Conservation (phyloP, 2,329 filamentous ascomycete genomes). For the Colletotrichum tropicale region DNA sequence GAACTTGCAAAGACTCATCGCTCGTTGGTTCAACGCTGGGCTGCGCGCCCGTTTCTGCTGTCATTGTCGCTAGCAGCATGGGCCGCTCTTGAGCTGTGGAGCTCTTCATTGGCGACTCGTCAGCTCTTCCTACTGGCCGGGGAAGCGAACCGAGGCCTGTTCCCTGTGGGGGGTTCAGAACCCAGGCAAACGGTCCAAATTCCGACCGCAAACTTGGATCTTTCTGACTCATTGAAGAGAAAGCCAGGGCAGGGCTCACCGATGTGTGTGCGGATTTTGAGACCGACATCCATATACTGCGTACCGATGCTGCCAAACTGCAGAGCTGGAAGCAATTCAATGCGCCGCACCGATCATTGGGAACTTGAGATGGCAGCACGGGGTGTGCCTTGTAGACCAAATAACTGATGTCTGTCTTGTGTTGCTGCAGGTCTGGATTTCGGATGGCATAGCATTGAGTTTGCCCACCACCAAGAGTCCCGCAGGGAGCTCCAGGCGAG, state of each 20-base stretch:
- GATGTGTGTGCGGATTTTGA: neutral
- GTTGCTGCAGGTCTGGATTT: neutral
- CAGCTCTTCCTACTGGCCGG: neutral
- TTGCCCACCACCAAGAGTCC: neutral
- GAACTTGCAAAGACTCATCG: neutral
- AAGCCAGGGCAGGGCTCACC: neutral
- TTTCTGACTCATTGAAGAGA: neutral
- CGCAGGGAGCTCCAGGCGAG: neutral
- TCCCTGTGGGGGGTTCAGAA: neutral
- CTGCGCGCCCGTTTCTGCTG: neutral
- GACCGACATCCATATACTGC: neutral
- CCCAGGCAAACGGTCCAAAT: neutral
- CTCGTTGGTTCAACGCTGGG: neutral
- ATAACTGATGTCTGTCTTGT: neutral
- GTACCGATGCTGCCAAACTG: neutral
- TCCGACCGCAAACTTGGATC: neutral
- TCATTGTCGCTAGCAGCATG: neutral
- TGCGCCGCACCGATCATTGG: neutral
- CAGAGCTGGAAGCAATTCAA: neutral
- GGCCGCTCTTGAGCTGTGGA: neutral
- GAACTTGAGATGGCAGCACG: neutral
- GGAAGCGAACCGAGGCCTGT: conserved; percentile 7
- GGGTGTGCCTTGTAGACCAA: neutral
- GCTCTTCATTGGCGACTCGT: neutral
- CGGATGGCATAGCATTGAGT: neutral